Percentiles rank a stretch among this genome's conserved stretches.
These are phyloP conservation scores for Linnemannia zychae DNA, from an alignment of 192 early-diverging fungal species.

Conservation along the genomic window DNA sequence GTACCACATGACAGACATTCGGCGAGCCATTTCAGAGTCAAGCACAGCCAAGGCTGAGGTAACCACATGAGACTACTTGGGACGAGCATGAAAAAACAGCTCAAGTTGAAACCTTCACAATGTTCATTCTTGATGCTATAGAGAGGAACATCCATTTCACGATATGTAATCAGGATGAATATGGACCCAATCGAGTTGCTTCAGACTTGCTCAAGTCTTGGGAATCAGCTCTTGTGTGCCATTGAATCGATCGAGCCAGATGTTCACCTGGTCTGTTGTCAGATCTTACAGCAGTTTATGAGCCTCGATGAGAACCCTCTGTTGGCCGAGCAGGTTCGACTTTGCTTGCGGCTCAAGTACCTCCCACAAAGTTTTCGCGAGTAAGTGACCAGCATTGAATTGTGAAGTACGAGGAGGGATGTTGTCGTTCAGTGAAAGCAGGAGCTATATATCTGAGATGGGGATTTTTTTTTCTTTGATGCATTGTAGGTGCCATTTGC, in stretches of 20 bases:
- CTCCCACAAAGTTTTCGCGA: constrained; percentile 18
- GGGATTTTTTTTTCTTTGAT: not conserved
- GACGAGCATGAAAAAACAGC: not conserved
- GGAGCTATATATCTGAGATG: too few species aligned
- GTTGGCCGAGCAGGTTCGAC: constrained; percentile 45
- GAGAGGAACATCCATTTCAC: constrained; percentile 19
- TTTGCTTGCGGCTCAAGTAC: constrained; percentile 23
- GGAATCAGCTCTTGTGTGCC: constrained; percentile 27
- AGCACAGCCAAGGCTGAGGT: constrained; percentile 10
- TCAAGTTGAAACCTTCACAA: too few species aligned
- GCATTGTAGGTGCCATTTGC: constrained; percentile 20
- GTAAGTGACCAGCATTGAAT: too few species aligned
- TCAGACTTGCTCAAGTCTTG: constrained; percentile 36
- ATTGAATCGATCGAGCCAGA: constrained; percentile 12
- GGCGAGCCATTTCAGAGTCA: constrained; percentile 27
- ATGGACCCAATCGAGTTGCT: constrained; percentile 36
- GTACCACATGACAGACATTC: constrained; percentile 35
- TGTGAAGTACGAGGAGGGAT: too few species aligned
- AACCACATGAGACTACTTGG: not conserved
- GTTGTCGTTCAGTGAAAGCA: too few species aligned
- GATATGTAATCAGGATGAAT: constrained; percentile 13
- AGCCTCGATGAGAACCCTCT: constrained; percentile 14
- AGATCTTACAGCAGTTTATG: constrained; percentile 43
- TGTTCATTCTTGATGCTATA: not conserved
- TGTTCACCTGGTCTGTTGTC: constrained; percentile 20